Conservation (phyloP, 139 green algal genomes). For the Trebouxia sp. region DNA sequence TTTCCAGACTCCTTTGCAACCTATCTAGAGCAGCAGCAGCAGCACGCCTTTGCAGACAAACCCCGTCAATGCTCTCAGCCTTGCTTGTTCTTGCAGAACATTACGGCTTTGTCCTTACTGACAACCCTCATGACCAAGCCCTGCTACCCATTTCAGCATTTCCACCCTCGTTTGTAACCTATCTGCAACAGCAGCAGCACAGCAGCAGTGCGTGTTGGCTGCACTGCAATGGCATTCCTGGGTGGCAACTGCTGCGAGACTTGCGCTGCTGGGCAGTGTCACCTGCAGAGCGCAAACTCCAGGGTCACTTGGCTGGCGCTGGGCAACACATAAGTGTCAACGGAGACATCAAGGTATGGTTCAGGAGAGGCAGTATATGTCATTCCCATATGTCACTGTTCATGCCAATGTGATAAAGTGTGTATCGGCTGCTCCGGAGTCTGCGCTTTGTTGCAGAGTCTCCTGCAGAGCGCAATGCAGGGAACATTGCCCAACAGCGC, state of each 20-base stretch:
- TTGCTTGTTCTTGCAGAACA: conserved; percentile 48
- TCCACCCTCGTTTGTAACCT: not conserved
- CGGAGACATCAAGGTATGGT: not conserved
- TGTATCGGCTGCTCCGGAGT: no score
- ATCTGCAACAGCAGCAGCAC: not conserved
- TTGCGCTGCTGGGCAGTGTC: conserved; percentile 40
- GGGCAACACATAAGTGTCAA: not conserved
- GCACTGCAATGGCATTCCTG: conserved; percentile 53
- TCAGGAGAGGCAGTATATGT: not conserved
- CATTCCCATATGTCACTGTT: no score
- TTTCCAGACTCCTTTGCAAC: no score
- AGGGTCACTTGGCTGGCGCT: not conserved
- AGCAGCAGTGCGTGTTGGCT: conserved; percentile 44
- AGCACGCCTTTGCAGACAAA: no score
- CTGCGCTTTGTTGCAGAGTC: no score
- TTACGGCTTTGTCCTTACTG: conserved; percentile 85
- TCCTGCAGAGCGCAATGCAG: no score
- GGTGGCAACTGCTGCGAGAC: conserved; percentile 61
- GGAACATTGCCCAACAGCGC: no score
- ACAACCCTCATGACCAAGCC: conserved; percentile 73
- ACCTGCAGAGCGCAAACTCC: not conserved
- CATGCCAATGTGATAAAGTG: no score
- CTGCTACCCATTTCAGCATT: conserved; percentile 43
- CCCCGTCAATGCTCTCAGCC: no score
- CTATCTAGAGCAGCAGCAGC: no score